These are phyloP conservation scores for Pyrenophora graminea DNA, from an alignment of 2,329 filamentous ascomycete species.

Conservation along the genomic window DNA sequence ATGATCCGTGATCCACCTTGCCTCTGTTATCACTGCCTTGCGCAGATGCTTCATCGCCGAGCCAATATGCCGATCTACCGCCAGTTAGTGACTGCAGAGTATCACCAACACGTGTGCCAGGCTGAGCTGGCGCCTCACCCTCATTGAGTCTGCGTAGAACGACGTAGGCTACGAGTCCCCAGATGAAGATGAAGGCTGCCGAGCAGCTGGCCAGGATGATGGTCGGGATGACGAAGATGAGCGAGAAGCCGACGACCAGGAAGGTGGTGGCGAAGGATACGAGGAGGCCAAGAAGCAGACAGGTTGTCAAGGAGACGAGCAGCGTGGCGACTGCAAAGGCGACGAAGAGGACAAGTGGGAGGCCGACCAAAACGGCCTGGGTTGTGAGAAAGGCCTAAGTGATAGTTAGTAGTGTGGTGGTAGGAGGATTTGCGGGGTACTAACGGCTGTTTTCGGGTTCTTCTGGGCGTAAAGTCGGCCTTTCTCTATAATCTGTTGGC, in stretches of 20 bases:
- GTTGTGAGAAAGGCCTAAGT: constrained; percentile 67
- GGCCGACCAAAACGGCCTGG: constrained; percentile 67
- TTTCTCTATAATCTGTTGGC: constrained; percentile 60
- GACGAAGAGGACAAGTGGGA: constrained; percentile 71
- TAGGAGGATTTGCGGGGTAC: constrained; percentile 26
- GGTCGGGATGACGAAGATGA: constrained; percentile 69
- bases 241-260: constrained; percentile 68
- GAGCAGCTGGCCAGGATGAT: constrained; percentile 67
- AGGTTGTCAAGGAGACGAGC: constrained; percentile 64
- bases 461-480: constrained; percentile 61
- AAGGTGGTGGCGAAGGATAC: constrained; percentile 64
- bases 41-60: constrained; percentile 3
- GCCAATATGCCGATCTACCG: constrained; percentile 23
- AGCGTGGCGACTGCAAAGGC: constrained; percentile 67
- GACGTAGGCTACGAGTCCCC: constrained; percentile 62
- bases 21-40: constrained; percentile 2
- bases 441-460: constrained; percentile 72
- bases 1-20: background rate
- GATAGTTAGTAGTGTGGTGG: background rate
- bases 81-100: constrained; percentile 24
- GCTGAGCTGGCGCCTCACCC: constrained; percentile 26
- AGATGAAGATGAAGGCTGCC: constrained; percentile 65
- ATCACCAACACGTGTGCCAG: constrained; percentile 24
- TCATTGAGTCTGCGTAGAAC: constrained; percentile 41
- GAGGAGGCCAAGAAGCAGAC: constrained; percentile 58